A percentile compares a stretch with the other conserved stretches of the same genome.
phyloP scores from a whole-genome alignment of 805 yeast genomes.

The Ascoidea rubescens region DNA sequence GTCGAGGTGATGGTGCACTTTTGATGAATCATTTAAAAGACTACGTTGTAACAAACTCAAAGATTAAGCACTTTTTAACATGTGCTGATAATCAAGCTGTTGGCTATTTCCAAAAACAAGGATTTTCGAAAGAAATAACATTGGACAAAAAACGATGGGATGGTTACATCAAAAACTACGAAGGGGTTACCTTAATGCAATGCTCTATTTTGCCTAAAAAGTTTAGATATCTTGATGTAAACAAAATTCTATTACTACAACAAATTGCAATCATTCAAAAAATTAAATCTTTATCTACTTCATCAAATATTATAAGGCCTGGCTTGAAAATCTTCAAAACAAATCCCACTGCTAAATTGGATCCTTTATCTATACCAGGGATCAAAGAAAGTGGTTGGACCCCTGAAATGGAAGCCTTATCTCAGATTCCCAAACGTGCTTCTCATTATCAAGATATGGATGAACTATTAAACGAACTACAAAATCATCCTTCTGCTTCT shows the following conservation, averaged over 20 bases:
- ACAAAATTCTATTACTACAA: constrained; percentile 73
- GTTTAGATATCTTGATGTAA: constrained; percentile 78
- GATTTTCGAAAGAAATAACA: constrained; percentile 89
- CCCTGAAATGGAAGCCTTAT: constrained; percentile 93
- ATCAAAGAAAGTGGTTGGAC: constrained; percentile 94
- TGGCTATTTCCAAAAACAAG: constrained; percentile 97
- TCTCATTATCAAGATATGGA: constrained; percentile 94
- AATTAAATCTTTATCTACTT: constrained; percentile 52
- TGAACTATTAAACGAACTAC: constrained; percentile 73
- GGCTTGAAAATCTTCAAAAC: constrained; percentile 66
- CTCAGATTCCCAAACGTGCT: constrained; percentile 86
- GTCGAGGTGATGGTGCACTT: constrained; percentile 97
- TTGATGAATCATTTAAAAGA: constrained; percentile 96
- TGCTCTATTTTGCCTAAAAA: constrained; percentile 77
- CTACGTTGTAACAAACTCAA: constrained; percentile 80
- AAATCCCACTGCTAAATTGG: constrained; percentile 23
- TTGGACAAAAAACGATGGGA: constrained; percentile 82
- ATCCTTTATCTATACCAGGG: constrained; percentile 83
- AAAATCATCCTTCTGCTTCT: constrained; percentile 95
- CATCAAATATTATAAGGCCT: constrained; percentile 62
- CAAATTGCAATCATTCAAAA: constrained; percentile 84
- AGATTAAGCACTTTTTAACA: constrained; percentile 75
- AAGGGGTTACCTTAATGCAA: constrained; percentile 98
- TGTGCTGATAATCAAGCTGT: constrained; percentile 99
- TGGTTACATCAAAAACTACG: constrained; percentile 98